A percentile compares a stretch with the other conserved stretches of the same genome.
Conservation (phyloP, 352 stramenopile species). For the Phytophthora hibernalis region DNA sequence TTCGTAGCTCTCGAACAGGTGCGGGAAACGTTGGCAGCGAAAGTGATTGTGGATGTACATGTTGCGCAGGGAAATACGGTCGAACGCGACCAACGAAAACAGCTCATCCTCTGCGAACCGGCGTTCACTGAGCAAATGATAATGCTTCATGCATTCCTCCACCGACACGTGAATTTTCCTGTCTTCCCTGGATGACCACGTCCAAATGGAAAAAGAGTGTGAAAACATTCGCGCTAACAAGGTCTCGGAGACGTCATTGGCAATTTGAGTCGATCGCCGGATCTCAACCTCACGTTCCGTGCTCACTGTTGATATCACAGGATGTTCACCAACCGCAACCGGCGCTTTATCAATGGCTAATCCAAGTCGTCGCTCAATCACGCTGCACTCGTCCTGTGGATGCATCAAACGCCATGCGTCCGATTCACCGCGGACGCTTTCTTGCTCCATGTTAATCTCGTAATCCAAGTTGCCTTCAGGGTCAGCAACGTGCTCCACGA, state of each 20-base stretch:
- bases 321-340: neutral
- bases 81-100: slow-evolving; percentile 21
- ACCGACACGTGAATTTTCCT: slow-evolving; percentile 4
- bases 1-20: slow-evolving; percentile 8
- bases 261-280: neutral
- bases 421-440: slow-evolving; percentile 2
- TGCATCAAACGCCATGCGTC: neutral
- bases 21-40: slow-evolving; percentile 3
- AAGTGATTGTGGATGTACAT: slow-evolving; percentile 11
- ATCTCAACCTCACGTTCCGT: slow-evolving; percentile 5
- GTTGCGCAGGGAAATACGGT: slow-evolving; percentile 11
- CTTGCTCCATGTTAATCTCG: neutral
- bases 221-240: slow-evolving; percentile 9
- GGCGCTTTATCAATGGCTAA: neutral
- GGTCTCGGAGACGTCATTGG: neutral
- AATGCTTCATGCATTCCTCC: slow-evolving; percentile 20
- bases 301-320: neutral
- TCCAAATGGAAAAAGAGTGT: slow-evolving; percentile 13
- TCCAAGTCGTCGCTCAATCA: slow-evolving; percentile 3
- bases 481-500: slow-evolving; percentile 5
- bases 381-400: neutral
- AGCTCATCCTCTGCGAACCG: slow-evolving; percentile 25
- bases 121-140: slow-evolving; percentile 12
- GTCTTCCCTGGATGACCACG: slow-evolving; percentile 11
- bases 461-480: neutral